Base-by-base conservation (phyloP, 495 filamentous ascomycete species). In the Podospora tetraspora region DNA sequence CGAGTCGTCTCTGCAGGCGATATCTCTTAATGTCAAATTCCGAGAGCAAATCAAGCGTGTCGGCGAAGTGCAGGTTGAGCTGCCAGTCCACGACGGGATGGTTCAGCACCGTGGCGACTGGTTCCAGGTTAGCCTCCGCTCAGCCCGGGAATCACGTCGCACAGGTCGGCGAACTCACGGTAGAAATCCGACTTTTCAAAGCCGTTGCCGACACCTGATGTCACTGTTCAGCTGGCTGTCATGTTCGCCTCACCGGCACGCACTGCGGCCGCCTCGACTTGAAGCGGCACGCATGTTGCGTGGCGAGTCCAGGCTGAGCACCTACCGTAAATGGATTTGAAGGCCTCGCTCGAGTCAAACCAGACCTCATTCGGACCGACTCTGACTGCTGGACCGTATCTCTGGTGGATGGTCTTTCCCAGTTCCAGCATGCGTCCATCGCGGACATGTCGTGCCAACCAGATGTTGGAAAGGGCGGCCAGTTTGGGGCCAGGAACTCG, bases 311-410 rank as follows among this genome's bases (percentile, higher is more conserved):
- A 62, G 34, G 34, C 16, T 19, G 22, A 52, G 65, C 22, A 29
- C 75, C 8, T 27, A 80, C 79, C 60, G 68, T 87, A 87, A 1
- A 87, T 80, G 0, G 56, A 64, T 13, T 68, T 69, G 59, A 85
- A 82, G 0, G 73, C 81, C 19, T 75, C 77, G 0, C 62, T 69
- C 43, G 82, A 82, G 37, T 81, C 73, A 10, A 88, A 79, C 62
- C 83, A 87, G 11, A 89, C 75, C 30, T 80, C 78, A 37, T 84
- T 81, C 1, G 87, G 87, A 0, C 87, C 87, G 12, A 89, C 74
- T 1, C 87, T 82, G 27, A 90, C 87, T 1, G 84, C 72, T 1
- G 78, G 75, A 0, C 87, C 88, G 72, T 88, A 86, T 24, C 74
- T 74, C 21, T 72, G 27, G 66, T 89, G 87, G 9, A 89, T 72